A percentile compares a stretch with the other conserved stretches of the same genome.
phyloP scores from a whole-genome alignment of 1,284 basidiomycete species.

The Ceratorhiza oryzae-sativae region DNA sequence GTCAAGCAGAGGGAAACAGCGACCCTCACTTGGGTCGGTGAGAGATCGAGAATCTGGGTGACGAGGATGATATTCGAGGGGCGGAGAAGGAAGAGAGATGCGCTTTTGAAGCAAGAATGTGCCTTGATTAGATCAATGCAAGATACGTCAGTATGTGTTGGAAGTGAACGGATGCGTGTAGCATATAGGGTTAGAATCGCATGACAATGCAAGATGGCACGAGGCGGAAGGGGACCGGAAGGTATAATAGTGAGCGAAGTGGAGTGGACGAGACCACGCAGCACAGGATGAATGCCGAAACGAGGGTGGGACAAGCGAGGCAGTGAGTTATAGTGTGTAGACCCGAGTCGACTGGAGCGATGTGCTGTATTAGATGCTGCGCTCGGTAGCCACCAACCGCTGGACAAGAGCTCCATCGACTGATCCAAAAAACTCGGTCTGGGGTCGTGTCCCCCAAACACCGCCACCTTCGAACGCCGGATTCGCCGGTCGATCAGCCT shows the following conservation, averaged over 20 bases:
- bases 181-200: slow-evolving; percentile 8
- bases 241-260: neutral
- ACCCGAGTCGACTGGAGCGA: neutral
- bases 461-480: slow-evolving; percentile 19
- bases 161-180: slow-evolving; percentile 10
- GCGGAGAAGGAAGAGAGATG: slow-evolving; percentile 19
- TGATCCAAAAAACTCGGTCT: neutral
- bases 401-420: slow-evolving; percentile 4
- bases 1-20: slow-evolving; percentile 6
- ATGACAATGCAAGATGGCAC: slow-evolving; percentile 27
- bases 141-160: slow-evolving; percentile 20
- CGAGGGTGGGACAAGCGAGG: slow-evolving; percentile 16
- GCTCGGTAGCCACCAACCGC: slow-evolving; percentile 1
- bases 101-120: slow-evolving; percentile 30
- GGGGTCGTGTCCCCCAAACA: slow-evolving; percentile 11
- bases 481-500: slow-evolving; percentile 30
- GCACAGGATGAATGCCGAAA: slow-evolving; percentile 18
- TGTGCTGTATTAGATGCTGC: slow-evolving; percentile 6
- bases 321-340: neutral
- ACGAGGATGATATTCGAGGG: neutral
- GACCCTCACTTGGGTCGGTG: slow-evolving; percentile 16
- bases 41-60: slow-evolving; percentile 6
- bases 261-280: neutral
- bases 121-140: slow-evolving; percentile 26
- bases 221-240: slow-evolving; percentile 29